These are phyloP conservation scores for Mikania micrantha DNA, from an alignment of 129 eudicot species.

Conservation along the genomic window DNA sequence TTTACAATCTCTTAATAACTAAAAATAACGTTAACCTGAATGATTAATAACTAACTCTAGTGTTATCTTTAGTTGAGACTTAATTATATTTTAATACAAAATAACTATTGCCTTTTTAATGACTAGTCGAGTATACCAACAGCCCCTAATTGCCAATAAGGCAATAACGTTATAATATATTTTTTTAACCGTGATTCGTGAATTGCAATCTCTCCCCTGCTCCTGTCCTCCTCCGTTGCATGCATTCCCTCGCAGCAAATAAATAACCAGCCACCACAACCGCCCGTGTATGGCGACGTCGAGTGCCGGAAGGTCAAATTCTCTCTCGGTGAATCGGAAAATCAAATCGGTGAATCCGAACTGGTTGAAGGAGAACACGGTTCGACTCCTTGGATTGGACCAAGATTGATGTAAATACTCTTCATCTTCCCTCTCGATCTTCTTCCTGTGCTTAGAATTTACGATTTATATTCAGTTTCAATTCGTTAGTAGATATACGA, in stretches of 20 bases:
- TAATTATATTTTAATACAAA: too few relatives aligned
- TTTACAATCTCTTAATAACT: too few relatives aligned
- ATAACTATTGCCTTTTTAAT: too few relatives aligned
- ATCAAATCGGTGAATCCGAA: constrained; percentile 55
- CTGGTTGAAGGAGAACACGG: constrained; percentile 49
- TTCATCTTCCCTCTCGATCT: neutral
- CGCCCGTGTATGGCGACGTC: constrained; percentile 40
- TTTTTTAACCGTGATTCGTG: neutral
- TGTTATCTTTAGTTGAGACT: too few relatives aligned
- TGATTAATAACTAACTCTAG: too few relatives aligned
- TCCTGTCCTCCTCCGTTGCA: neutral
- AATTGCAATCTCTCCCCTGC: neutral
- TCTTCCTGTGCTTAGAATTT: constrained; percentile 2
- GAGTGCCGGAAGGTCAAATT: constrained; percentile 34
- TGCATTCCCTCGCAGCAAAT: constrained; percentile 21
- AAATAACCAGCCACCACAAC: constrained; percentile 8
- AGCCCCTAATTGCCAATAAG: too few relatives aligned
- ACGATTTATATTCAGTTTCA: neutral
- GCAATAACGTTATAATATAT: neutral
- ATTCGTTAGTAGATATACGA: neutral
- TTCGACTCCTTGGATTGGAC: constrained; percentile 67
- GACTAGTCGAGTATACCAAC: too few relatives aligned
- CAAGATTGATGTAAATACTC: constrained; percentile 48
- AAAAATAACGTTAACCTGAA: too few relatives aligned
- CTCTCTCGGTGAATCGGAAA: constrained; percentile 39